Evolutionary conservation across 1,139 yeast species (phyloP), one percentile per base, ranked within the genome.

Genomic region (Komagataea norvegica): DNA sequence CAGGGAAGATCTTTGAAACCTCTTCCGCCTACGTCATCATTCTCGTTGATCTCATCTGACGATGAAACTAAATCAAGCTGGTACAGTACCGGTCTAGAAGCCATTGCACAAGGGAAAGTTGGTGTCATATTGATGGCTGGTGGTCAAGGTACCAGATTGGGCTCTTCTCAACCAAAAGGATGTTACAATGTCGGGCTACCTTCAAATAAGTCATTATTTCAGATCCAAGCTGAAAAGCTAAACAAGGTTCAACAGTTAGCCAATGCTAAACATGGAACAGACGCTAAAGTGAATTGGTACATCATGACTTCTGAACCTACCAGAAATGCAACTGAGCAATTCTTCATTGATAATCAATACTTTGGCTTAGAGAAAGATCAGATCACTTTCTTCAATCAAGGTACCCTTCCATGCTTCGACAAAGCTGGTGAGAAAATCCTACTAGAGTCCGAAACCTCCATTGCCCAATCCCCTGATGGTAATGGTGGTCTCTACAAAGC

Each of bases 231-330:
- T 11, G 96, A 89, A 58, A 78, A 89, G 55, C 74, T 93, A 45
- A 55, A 67, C 43, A 75, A 74, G 51, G 62, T 91, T 38, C 85
- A 83, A 58, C 51, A 62, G 26, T 60, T 88, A 41, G 77, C 89
- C 3, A 61, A 67, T 13, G 51, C 56, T 3, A 55, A 58, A 27
- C 47, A 51, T 32, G 38, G 34, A 2, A 59, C 64, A 5, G 45
- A 46, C 8, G 57, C 64, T 7, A 52, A 52, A 5, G 68, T 93
- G 30, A 80, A 81, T 34, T 85, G 97, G 89, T 93, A 89, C 59
- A 79, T 93, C 47, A 91, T 93, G 98, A 89, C 98, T 13, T 82
- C 95, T 22, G 81, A 77, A n/a, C 94, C 96, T 25, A 93, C 98
- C 1, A 72, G 93, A 48, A 57, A 52, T 3, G 71, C 79, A 15